Evolutionary conservation across 257 asterid species (phyloP).

Genomic region (Buddleja alternifolia): DNA sequence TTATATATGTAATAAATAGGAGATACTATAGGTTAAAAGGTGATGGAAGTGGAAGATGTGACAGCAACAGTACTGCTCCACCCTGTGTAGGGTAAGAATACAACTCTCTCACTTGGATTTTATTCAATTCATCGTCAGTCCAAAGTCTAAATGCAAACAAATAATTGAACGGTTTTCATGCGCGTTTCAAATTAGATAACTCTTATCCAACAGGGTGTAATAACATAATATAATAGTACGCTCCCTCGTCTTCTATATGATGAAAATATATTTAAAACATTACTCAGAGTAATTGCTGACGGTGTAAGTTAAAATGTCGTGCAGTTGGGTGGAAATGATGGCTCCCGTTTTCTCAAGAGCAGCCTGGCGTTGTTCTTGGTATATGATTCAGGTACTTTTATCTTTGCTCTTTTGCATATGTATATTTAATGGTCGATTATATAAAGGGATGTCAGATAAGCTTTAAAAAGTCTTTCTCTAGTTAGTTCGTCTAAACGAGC

Average conservation of each 20-base stretch:
- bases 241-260: no score
- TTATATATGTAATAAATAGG: constrained; percentile 42
- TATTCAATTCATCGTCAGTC: neutral
- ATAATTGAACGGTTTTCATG: neutral
- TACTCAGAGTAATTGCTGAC: neutral
- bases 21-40: constrained; percentile 56
- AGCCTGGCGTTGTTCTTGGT: constrained; percentile 96
- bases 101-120: neutral
- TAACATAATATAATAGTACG: neutral
- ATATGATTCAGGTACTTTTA: constrained; percentile 77
- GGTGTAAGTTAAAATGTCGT: neutral
- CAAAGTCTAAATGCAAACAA: neutral
- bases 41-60: constrained; percentile 54
- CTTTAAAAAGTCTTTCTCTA: neutral
- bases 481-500: neutral
- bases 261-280: neutral
- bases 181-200: neutral
- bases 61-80: constrained; percentile 63
- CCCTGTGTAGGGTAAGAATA: constrained; percentile 87
- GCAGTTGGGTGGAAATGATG: constrained; percentile 99
- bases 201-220: neutral
- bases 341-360: constrained; percentile 91
- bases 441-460: neutral
- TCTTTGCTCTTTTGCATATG: neutral
- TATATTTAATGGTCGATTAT: neutral